Evolutionary conservation across 2,329 filamentous ascomycete genomes (phyloP).

Genomic region (Pseudogymnoascus sp.): DNA sequence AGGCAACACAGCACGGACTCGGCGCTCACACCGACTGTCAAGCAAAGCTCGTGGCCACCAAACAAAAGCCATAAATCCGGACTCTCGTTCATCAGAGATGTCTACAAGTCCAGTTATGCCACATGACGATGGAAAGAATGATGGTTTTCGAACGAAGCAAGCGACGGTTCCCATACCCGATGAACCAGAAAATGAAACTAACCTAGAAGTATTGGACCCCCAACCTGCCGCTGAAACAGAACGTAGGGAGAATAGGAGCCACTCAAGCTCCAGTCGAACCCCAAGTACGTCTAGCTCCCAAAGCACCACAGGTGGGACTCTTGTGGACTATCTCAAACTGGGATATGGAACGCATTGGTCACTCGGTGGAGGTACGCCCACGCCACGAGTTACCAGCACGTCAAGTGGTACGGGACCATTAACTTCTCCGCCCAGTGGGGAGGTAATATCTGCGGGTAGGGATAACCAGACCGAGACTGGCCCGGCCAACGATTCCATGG

Average conservation of each 20-base stretch:
- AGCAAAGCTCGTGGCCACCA: conserved; percentile 19
- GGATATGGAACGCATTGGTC: conserved; percentile 62
- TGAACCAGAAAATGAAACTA: not conserved
- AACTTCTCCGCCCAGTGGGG: not conserved
- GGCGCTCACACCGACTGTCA: conserved; percentile 25
- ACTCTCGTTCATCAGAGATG: not conserved
- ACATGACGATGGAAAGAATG: not conserved
- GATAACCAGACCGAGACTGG: not conserved
- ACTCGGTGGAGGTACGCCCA: conserved; percentile 30
- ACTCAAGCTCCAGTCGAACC: conserved; percentile 8
- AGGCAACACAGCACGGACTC: conserved; percentile 63
- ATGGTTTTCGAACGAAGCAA: not conserved
- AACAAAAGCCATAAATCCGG: not conserved
- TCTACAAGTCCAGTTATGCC: not conserved
- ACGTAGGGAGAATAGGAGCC: conserved; percentile 7
- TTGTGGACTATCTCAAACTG: conserved; percentile 57
- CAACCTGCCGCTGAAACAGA: not conserved
- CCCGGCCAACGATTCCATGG: conserved; percentile 26
- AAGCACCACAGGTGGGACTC: conserved; percentile 28
- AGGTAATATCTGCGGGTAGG: not conserved
- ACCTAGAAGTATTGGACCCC: not conserved
- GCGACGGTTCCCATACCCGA: not conserved
- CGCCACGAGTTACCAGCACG: conserved; percentile 10
- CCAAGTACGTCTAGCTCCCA: conserved; percentile 11
- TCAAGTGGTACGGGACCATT: not conserved